These are phyloP conservation scores for Diversispora eburnea DNA, from an alignment of 192 early-diverging fungal species.

Conservation along the genomic window DNA sequence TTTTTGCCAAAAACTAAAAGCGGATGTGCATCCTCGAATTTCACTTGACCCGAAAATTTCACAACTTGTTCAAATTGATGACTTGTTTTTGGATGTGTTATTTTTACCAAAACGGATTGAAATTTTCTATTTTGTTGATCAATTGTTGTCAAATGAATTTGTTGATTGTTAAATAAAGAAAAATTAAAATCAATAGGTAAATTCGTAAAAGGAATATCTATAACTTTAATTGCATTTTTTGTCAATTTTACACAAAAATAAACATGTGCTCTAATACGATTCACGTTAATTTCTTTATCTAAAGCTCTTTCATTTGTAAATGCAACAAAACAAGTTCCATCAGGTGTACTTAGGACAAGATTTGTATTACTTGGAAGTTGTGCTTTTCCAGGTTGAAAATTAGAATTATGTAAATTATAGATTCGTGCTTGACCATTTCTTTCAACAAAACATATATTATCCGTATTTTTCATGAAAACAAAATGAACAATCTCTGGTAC, in stretches of 20 bases:
- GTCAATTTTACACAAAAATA: slow-evolving; percentile 5
- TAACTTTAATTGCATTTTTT: not conserved
- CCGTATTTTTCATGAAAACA: slow-evolving; percentile 26
- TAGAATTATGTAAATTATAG: slow-evolving; percentile 20
- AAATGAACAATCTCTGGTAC: slow-evolving; percentile 18
- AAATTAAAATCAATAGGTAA: slow-evolving; percentile 1
- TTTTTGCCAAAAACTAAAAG: slow-evolving; percentile 13
- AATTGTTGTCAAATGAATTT: slow-evolving; percentile 8
- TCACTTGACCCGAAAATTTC: slow-evolving; percentile 7
- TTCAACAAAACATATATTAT: slow-evolving; percentile 14
- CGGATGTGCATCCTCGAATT: not conserved
- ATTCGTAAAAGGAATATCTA: slow-evolving; percentile 1
- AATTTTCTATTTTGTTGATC: slow-evolving; percentile 4
- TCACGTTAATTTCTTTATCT: not conserved
- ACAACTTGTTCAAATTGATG: not conserved
- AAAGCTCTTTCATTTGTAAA: not conserved
- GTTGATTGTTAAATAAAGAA: slow-evolving; percentile 4
- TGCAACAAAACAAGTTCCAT: slow-evolving; percentile 29
- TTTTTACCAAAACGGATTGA: slow-evolving; percentile 3
- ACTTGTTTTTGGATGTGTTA: slow-evolving; percentile 18
- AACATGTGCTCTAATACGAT: not conserved
- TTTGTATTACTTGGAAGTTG: slow-evolving; percentile 11
- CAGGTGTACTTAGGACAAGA: not conserved
- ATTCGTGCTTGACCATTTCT: slow-evolving; percentile 6
- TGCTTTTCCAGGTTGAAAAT: slow-evolving; percentile 12